A percentile compares a stretch with the other conserved stretches of the same genome.
phyloP scores from a whole-genome alignment of 1,284 basidiomycete species.

The Cutaneotrichosporon mucoides region DNA sequence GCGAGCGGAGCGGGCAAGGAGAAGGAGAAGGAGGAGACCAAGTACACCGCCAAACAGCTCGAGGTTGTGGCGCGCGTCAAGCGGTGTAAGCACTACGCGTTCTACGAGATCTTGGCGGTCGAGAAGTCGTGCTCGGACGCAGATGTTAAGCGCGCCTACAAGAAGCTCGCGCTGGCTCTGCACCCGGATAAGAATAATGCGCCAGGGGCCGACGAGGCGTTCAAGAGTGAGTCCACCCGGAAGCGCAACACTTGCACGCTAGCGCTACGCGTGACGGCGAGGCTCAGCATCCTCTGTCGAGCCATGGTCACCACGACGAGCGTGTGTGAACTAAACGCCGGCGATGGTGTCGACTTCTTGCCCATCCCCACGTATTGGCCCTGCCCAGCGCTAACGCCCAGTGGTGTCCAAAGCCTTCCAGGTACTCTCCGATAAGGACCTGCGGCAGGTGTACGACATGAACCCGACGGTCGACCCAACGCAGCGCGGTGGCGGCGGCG shows the following conservation, averaged over 20 bases:
- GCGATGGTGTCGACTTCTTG: too few species aligned
- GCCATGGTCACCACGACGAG: background rate
- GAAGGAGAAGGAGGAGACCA: conserved; percentile 50
- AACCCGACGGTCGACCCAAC: conserved; percentile 80
- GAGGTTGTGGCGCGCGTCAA: conserved; percentile 83
- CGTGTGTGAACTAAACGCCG: too few species aligned
- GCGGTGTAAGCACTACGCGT: conserved; percentile 79
- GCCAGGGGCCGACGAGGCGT: conserved; percentile 96
- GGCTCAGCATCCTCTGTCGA: background rate
- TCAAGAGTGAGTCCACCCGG: conserved; percentile 71
- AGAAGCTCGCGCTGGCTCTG: conserved; percentile 89
- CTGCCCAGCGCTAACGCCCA: conserved; percentile 42
- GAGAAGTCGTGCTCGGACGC: conserved; percentile 81
- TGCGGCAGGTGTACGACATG: conserved; percentile 86
- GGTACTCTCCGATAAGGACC: conserved; percentile 86
- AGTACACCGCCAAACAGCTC: conserved; percentile 80
- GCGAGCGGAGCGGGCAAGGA: too few species aligned
- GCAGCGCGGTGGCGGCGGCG: conserved; percentile 66
- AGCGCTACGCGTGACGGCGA: background rate
- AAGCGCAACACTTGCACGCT: too few species aligned
- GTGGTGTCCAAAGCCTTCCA: conserved; percentile 99
- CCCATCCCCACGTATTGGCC: background rate
- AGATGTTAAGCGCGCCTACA: conserved; percentile 95
- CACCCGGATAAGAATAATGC: conserved; percentile 99
- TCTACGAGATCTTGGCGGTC: conserved; percentile 87